Conservation (phyloP, 1,284 basidiomycete genomes). For the Austroboletus niveus region DNA sequence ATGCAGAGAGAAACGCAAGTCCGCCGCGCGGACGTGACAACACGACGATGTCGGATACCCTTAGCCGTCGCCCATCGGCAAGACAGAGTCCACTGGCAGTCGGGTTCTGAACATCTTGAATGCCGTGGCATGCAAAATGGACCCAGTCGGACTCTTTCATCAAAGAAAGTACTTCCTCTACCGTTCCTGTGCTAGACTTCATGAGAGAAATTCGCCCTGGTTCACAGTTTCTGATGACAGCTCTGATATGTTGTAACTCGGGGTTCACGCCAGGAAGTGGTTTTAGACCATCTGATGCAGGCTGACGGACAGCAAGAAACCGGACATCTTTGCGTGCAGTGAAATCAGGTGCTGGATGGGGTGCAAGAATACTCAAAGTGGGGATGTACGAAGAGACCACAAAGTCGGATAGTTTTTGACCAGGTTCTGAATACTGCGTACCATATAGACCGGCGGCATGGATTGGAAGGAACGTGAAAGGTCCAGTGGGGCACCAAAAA, state of each 20-base stretch:
- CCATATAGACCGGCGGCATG: no score
- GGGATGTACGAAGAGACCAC: background rate
- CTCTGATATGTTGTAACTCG: conserved; percentile 1
- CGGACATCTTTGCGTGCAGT: background rate
- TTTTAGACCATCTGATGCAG: background rate
- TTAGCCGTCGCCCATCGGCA: no score
- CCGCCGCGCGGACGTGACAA: no score
- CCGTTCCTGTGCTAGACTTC: background rate
- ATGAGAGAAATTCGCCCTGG: background rate
- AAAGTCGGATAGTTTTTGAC: background rate
- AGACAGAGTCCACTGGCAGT: no score
- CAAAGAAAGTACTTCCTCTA: conserved; percentile 1
- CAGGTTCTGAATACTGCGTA: no score
- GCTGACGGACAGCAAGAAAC: conserved; percentile 1
- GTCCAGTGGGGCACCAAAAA: background rate
- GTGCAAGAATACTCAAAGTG: background rate
- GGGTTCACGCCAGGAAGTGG: conserved; percentile 3
- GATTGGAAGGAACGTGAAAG: no score
- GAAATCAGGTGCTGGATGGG: background rate
- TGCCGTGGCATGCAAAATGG: no score
- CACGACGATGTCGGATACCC: no score
- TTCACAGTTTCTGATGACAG: background rate
- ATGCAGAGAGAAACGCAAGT: no score
- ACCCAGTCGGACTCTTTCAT: conserved; percentile 8
- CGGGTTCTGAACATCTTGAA: no score